Base-by-base conservation (phyloP, 345 rosid species). In the Eucalyptus melliodora region DNA sequence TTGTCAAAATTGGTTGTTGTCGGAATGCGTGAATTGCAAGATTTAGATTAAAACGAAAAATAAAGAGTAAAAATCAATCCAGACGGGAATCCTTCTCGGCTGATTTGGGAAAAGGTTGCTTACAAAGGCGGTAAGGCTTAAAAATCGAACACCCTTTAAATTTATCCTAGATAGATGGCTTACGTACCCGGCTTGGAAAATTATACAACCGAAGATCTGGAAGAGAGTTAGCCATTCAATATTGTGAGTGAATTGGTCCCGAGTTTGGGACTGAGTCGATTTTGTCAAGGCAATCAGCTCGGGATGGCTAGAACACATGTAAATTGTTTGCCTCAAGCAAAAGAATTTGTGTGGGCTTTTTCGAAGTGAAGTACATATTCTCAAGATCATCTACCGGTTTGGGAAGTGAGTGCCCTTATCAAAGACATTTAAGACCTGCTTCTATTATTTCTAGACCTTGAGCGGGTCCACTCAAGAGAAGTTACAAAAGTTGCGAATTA, bases 41-140 rank as follows among this genome's bases (percentile, higher is more conserved):
- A 31, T 9, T 9, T 17, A 31, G 23, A 16, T 8, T 17, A 2
- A 9, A 31, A 69, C 80, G 17, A 0, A n/a, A 31, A 31, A 0
- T 0, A 6, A 16, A 31, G 80, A 17, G 42, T 17, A 31, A 69
- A 9, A 17, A 31, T 69, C 81, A 69, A 69, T 31, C 24, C 37
- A 17, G 24, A 69, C 7, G 3, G 40, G 40, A 31, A 69, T 69
- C 23, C 2, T 7, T 16, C 4, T 62, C 17, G 19, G 37, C 19
- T 65, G 17, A 15, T 0, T n/a, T 7, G 34, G 37, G 37, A 65
- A 65, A 16, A n/a, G 77, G 19, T 65, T n/a, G 2, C 19, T 65
- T 62, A 27, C 17, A 5, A 56, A 56, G 30, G 30, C 0, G 30
- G 62, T 3, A 30, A 62, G 34, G 4, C 34, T 14, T 12, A 30